Percentiles rank a stretch among this genome's conserved stretches.
phyloP scores from a whole-genome alignment of 2,329 filamentous ascomycete genomes.

The Fusarium miscanthi region DNA sequence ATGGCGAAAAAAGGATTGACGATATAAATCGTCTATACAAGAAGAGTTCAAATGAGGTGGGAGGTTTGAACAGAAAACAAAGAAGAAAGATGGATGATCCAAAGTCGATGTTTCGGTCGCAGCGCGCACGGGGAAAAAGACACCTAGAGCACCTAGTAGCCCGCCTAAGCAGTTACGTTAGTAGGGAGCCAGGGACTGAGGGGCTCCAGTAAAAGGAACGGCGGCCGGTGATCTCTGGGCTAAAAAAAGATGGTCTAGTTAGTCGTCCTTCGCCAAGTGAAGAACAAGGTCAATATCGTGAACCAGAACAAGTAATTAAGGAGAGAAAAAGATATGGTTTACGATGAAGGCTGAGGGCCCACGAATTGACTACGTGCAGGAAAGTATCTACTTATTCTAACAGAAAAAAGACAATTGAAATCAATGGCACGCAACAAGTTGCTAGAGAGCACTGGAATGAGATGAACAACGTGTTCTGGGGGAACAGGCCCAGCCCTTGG shows the following conservation, averaged over 20 bases:
- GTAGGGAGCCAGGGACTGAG: conserved; percentile 8
- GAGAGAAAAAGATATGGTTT: background rate
- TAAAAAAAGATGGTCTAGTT: conserved; percentile 15
- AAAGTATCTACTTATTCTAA: background rate
- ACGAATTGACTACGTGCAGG: background rate
- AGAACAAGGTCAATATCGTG: background rate
- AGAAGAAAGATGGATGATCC: conserved; percentile 37
- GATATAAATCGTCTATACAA: conserved; percentile 23
- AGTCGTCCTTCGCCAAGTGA: background rate
- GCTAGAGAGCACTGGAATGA: conserved; percentile 25
- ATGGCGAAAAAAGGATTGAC: conserved; percentile 53
- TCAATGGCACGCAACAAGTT: conserved; percentile 8
- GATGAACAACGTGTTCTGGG: conserved; percentile 38
- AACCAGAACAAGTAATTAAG: background rate
- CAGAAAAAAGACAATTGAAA: conserved; percentile 1
- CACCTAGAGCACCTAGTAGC: conserved; percentile 13
- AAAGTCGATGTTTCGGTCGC: conserved; percentile 24
- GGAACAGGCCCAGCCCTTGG: conserved; percentile 34
- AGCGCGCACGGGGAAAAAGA: conserved; percentile 30
- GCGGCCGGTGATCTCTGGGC: conserved; percentile 2
- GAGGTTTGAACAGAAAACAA: conserved; percentile 21
- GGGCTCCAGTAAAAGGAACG: conserved; percentile 8
- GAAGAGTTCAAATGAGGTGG: conserved; percentile 17
- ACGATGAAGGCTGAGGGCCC: background rate
- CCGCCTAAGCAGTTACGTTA: background rate